Percentiles rank a stretch among this genome's conserved stretches.
phyloP scores from a whole-genome alignment of 768 basidiomycete genomes.

The Termitomyces bulborhizus region DNA sequence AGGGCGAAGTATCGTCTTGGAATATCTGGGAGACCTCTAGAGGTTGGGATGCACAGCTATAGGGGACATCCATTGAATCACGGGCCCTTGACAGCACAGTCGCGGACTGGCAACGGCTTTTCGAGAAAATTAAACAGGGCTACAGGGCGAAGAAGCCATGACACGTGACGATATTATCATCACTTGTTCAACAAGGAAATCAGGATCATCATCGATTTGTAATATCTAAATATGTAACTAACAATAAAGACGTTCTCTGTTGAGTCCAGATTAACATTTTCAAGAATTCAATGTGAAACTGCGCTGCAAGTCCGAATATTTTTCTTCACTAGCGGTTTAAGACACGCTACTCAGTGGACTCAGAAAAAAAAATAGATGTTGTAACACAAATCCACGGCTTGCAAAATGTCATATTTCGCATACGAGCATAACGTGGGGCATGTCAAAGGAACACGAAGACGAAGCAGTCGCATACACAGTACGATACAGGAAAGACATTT shows the following conservation, averaged over 20 bases:
- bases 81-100: background rate
- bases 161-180: slow-evolving; percentile 1
- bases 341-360: background rate
- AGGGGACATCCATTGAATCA: slow-evolving; percentile 5
- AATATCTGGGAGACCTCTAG: slow-evolving; percentile 20
- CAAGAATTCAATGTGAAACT: too few relatives aligned
- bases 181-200: background rate
- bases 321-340: too few relatives aligned
- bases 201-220: background rate
- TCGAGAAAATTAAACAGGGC: background rate
- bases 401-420: slow-evolving; percentile 21
- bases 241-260: too few relatives aligned
- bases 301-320: too few relatives aligned
- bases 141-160: background rate
- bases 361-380: background rate
- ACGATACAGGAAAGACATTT: slow-evolving; percentile 28
- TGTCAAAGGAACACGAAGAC: slow-evolving; percentile 36
- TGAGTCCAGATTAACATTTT: too few relatives aligned
- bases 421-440: slow-evolving; percentile 27
- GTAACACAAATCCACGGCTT: background rate
- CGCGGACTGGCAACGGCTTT: background rate
- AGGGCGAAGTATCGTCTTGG: slow-evolving; percentile 31
- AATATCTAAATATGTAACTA: too few relatives aligned
- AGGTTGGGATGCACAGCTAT: background rate
- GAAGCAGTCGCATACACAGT: slow-evolving; percentile 31